phyloP scores from a whole-genome alignment of 208 protist species.

The Porcisia deanei region DNA sequence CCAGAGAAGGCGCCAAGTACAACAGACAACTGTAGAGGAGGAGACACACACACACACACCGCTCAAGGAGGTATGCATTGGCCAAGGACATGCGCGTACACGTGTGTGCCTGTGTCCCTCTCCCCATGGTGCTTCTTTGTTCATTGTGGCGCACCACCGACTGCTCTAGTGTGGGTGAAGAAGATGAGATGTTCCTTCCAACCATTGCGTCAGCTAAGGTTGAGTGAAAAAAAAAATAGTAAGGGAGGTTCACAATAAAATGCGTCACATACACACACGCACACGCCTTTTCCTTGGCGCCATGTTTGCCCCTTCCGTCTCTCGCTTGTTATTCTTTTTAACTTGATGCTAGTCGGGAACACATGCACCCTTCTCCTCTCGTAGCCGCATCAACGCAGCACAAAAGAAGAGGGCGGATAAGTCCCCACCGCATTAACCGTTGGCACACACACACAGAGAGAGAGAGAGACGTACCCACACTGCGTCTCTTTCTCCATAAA shows the following conservation, averaged over 20 bases:
- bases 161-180: neutral
- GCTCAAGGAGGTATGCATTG: neutral
- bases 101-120: neutral
- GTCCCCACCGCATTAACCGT: neutral
- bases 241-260: neutral
- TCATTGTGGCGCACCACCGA: neutral
- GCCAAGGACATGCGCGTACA: neutral
- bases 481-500: slow-evolving; percentile 5
- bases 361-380: neutral
- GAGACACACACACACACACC: neutral
- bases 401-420: neutral
- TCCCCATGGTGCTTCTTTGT: neutral
- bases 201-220: neutral
- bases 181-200: neutral
- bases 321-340: neutral
- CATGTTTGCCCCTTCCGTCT: neutral
- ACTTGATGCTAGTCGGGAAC: neutral
- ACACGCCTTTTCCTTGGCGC: neutral
- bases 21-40: too few species aligned
- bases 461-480: neutral
- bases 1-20: too few species aligned
- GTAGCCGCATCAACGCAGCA: neutral
- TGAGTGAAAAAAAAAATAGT: neutral
- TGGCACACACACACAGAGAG: neutral
- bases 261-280: neutral